Conservation (phyloP, 192 early-diverging fungal species). For the Coemansia sp. region DNA sequence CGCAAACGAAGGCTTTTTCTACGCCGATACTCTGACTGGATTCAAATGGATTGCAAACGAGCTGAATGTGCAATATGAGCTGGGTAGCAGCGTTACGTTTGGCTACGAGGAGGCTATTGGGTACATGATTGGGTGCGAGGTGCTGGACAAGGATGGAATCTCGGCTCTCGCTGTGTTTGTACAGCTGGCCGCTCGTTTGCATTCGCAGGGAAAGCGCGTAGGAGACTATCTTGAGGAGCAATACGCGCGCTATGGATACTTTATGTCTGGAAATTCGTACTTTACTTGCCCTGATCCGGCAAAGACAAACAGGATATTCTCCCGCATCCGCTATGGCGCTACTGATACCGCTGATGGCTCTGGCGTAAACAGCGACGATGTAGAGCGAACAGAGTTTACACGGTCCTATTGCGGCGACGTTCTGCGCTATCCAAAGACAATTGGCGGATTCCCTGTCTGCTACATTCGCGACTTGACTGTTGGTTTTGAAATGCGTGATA, state of each 20-base stretch:
- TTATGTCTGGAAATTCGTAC: slow-evolving; percentile 83
- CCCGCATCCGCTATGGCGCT: slow-evolving; percentile 74
- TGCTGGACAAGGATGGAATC: slow-evolving; percentile 92
- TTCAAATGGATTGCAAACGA: slow-evolving; percentile 96
- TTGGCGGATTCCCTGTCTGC: slow-evolving; percentile 65
- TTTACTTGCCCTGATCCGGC: slow-evolving; percentile 76
- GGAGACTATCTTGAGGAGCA: slow-evolving; percentile 67
- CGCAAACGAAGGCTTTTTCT: slow-evolving; percentile 68
- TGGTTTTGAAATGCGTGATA: slow-evolving; percentile 71
- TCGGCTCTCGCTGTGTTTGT: slow-evolving; percentile 77
- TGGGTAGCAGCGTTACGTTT: slow-evolving; percentile 70
- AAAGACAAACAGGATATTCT: slow-evolving; percentile 71
- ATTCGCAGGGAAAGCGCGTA: slow-evolving; percentile 60
- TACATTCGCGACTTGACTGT: slow-evolving; percentile 83
- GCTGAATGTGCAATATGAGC: slow-evolving; percentile 56
- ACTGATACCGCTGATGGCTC: not conserved
- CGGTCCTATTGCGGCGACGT: slow-evolving; percentile 20
- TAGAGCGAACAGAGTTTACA: slow-evolving; percentile 19
- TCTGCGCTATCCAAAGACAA: slow-evolving; percentile 66
- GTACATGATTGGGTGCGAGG: slow-evolving; percentile 72
- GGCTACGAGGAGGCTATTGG: slow-evolving; percentile 96
- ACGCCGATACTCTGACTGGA: slow-evolving; percentile 90
- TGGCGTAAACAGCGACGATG: not conserved
- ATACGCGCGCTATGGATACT: slow-evolving; percentile 77
- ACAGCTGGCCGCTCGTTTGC: slow-evolving; percentile 66